Evolutionary conservation across 1,284 basidiomycete genomes (phyloP).

Genomic region (Meira miltonrushii): DNA sequence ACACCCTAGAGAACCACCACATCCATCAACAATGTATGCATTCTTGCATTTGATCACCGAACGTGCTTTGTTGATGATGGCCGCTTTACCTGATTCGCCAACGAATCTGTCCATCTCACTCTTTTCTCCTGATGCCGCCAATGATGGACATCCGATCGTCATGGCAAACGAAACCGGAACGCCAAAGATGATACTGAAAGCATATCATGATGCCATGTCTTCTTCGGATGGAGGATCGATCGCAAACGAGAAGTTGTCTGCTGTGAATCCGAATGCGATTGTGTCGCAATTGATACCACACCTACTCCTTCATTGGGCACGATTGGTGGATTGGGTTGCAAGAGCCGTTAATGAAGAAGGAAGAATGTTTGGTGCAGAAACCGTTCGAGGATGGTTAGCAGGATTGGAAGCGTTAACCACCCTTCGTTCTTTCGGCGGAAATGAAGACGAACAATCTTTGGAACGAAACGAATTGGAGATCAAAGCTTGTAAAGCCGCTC

Average conservation of each 20-base stretch:
- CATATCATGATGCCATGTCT: not conserved
- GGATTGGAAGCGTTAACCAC: constrained; percentile 20
- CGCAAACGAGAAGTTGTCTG: not conserved
- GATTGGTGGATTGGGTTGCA: constrained; percentile 27
- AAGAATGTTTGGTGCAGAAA: constrained; percentile 45
- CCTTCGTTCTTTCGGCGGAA: not conserved
- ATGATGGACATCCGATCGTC: not conserved
- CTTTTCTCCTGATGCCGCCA: not conserved
- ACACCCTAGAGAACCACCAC: constrained; percentile 22
- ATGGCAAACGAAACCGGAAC: not conserved
- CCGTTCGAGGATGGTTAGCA: constrained; percentile 37
- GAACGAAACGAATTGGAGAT: not conserved
- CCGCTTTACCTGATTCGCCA: not conserved
- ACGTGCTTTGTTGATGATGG: constrained; percentile 30
- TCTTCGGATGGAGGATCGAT: not conserved
- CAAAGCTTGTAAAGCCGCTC: no score
- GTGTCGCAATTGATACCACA: constrained; percentile 37
- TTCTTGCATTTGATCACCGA: constrained; percentile 37
- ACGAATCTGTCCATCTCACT: not conserved
- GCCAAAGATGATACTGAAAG: not conserved
- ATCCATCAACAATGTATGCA: constrained; percentile 37
- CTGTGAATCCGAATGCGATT: constrained; percentile 33
- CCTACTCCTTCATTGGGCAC: constrained; percentile 41
- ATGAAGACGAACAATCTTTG: not conserved
- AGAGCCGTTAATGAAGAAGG: constrained; percentile 41